Evolutionary conservation across 2,329 filamentous ascomycete species (phyloP).

Genomic region (Paecilomyces sp.): DNA sequence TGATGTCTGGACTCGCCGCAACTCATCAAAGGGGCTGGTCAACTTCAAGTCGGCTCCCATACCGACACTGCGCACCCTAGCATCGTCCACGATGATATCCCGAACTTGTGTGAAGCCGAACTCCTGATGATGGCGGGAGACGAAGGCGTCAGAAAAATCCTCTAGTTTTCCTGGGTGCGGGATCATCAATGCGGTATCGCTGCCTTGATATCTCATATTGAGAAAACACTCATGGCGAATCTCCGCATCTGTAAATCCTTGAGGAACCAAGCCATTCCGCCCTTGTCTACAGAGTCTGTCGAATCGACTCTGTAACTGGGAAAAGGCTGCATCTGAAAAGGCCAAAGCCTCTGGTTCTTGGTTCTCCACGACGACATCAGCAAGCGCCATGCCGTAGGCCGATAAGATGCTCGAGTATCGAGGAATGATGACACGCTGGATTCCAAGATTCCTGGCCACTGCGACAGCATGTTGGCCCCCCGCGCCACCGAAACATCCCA

Average conservation of each 20-base stretch:
- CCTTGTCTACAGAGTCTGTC: conserved; percentile 10
- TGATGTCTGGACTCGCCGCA: no score
- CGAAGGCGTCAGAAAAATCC: conserved; percentile 32
- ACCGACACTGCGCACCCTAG: conserved; percentile 27
- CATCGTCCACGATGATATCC: conserved; percentile 34
- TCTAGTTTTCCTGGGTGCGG: conserved; percentile 21
- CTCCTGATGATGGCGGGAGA: conserved; percentile 31
- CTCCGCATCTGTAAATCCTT: conserved; percentile 30
- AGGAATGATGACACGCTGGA: conserved; percentile 36
- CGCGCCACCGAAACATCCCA: conserved; percentile 24
- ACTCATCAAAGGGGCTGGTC: conserved; percentile 9
- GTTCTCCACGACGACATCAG: conserved; percentile 32
- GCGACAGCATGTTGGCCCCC: conserved; percentile 35
- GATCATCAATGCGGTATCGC: conserved; percentile 38
- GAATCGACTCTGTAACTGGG: conserved; percentile 10
- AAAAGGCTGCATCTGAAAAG: no score
- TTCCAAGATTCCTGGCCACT: conserved; percentile 36
- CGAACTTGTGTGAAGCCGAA: conserved; percentile 34
- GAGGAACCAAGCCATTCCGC: no score
- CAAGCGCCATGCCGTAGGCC: conserved; percentile 39
- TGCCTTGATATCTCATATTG: conserved; percentile 39
- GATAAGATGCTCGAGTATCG: conserved; percentile 36
- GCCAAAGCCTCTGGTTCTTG: conserved; percentile 27
- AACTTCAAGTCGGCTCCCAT: conserved; percentile 6
- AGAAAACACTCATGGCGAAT: conserved; percentile 31